Conservation (phyloP, 2,329 filamentous ascomycete genomes). For the Diplodia sapinea region DNA sequence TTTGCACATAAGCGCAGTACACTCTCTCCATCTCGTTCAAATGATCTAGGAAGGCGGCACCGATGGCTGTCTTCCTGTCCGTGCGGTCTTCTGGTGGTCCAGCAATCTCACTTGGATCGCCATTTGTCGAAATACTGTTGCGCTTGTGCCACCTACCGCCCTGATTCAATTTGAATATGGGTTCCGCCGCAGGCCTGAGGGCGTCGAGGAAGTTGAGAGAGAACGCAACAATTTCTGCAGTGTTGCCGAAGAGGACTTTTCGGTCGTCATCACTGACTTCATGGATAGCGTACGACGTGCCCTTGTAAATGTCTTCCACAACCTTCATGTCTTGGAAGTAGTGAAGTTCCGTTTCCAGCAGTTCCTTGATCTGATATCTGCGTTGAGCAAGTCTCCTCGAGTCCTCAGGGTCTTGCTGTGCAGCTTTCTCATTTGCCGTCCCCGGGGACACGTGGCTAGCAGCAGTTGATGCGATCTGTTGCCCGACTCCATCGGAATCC, state of each 20-base stretch:
- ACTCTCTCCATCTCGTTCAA: conserved; percentile 67
- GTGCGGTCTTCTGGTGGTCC: conserved; percentile 33
- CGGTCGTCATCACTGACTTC: conserved; percentile 82
- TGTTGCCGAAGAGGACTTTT: conserved; percentile 90
- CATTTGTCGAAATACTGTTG: conserved; percentile 54
- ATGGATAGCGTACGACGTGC: conserved; percentile 81
- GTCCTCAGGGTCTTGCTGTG: conserved; percentile 20
- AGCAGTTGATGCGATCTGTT: conserved; percentile 8
- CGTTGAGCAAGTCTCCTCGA: conserved; percentile 78
- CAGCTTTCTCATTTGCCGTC: not conserved
- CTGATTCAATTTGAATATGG: conserved; percentile 68
- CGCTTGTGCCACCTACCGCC: conserved; percentile 61
- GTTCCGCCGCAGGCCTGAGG: conserved; percentile 79
- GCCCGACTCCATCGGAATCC: not conserved
- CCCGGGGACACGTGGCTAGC: conserved; percentile 13
- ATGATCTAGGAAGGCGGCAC: conserved; percentile 63
- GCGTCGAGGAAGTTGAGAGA: conserved; percentile 79
- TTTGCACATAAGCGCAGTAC: conserved; percentile 69
- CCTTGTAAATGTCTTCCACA: conserved; percentile 96
- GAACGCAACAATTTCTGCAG: conserved; percentile 86
- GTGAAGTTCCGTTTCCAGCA: conserved; percentile 88
- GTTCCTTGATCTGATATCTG: conserved; percentile 84
- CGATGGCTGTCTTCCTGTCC: conserved; percentile 64
- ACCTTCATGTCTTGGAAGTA: conserved; percentile 97
- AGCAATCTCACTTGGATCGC: conserved; percentile 40